Base-by-base conservation (phyloP, 768 basidiomycete species). In the Fistulinella prunicolor region DNA sequence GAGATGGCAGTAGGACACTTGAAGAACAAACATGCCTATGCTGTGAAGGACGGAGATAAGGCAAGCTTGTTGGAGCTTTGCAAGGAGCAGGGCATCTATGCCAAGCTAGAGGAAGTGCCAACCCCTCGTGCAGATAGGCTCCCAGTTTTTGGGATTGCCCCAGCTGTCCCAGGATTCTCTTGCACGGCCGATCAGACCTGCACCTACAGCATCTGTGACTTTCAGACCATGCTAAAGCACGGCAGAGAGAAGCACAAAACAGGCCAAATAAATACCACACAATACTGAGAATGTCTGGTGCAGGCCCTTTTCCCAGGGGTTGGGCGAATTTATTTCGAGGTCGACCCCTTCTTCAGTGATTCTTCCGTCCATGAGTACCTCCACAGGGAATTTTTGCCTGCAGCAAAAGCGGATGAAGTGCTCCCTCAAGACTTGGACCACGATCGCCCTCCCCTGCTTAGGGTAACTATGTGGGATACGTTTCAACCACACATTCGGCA, bases 171-270 rank as follows among this genome's bases (percentile, higher is more conserved):
- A 14, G 48, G 48, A 20, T 49, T 38, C 6, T 44, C 36, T 14
- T 49, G 48, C 42, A 30, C 22, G 36, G 48, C 37, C 8, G 48
- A 44, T 21, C 42, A 37, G 3, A 34, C 32, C n/a, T 49, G 48
- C 42, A 24, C 19, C n/a, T 49, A 49, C 19, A 49, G 48, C 4
- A 29, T 49, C 24, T 8, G 30, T 1, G 13, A 49, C 7, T 49
- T 42, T 2, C 48, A 34, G 12, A 49, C 38, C 0, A 1, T 49
- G 7, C 30, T 49, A 9, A 39, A 0, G 38, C 38, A 49, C 12
- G 37, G 28, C 21, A 44, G 39, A 9, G 39, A 41, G 8, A 26
- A 28, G 9, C 39, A 41, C 9, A 9, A 12, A 3, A 12, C 6
- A 12, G 24, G 8, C 16, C 16, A 12, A 3, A 4, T 17, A 28